Evolutionary conservation across 495 filamentous ascomycete species (phyloP), one percentile per base, ranked within the genome.

Genomic region (Penicillium soppii): DNA sequence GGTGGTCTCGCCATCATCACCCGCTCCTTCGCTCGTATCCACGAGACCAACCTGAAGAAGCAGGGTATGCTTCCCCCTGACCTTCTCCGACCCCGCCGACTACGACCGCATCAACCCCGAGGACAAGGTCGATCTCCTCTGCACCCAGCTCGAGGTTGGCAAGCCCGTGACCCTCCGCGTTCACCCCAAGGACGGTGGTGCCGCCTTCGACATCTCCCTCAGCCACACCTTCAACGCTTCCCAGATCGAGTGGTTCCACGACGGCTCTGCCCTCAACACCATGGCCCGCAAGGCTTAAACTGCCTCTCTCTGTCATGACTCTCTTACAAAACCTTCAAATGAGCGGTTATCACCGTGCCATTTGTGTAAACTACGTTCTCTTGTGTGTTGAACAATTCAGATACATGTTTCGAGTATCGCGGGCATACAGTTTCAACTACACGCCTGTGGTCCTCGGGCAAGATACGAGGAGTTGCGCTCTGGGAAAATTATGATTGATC

Each of bases 11-110:
- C 95, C 61, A 95, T 98, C 82, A 95, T 98, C 74, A 92, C 88
- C 70, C 85, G 89, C 67, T 88, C 82, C 62, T 98, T 98, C 70
- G 94, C 94, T 65, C 95, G 94, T 88, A 98, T 98, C 68, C 94
- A 98, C 82, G 94, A 98, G 81, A 98, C 94, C 78, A 98, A 98
- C 83, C 76, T 98, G 78, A 98, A 98, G 90, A 98, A 98, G 86
- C 94, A 98, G 83, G 94, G 94, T 78, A 94, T 98, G 91, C 89
- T 98, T 76, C 94, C 94, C n/a, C 63, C 81, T 98, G 43, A 96
- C 91, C 58, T 98, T 98, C 77, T 68, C 82, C 45, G 85, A 97
- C 66, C 94, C 95, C 21, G 95, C 85, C 67, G 94, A 98, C 74
- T 98, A 98, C 73, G 94, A 98, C 71, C 94, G 88, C 80, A 95